Evolutionary conservation across 2,329 filamentous ascomycete genomes (phyloP), one percentile per base, ranked within the genome.

Genomic region (Huntiella omanensis): DNA sequence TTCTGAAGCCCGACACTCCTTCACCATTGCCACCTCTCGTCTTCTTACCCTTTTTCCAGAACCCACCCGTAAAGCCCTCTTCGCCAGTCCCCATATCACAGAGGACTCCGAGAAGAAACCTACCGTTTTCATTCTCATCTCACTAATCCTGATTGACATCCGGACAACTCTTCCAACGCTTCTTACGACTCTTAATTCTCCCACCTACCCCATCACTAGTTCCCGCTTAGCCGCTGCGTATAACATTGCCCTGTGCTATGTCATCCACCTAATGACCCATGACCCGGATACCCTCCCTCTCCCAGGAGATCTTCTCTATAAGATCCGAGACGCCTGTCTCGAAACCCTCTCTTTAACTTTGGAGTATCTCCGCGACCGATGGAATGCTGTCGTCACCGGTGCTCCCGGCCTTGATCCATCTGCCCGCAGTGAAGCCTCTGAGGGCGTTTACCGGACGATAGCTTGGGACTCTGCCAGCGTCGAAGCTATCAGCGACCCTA

Each of bases 311-410:
- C 67, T 69, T 17, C 65, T 83, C 19, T 62, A 82, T 11, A 75
- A 73, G 53, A 60, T 82, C 4, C 68, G 75, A 35, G 72, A 67
- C 43, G 64, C 68, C 46, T 68, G 82, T 43, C 66, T 70, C 1
- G 78, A 83, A 54, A 75, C 77, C 3, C 66, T 81, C 55, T 74
- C 73, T 0, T 59, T 77, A 1, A 68, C 70, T 0, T 68, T 77
- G 49, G 78, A 82, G 58, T 78, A 76, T 56, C 64, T 83, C 1
- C 70, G 77, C 36, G 79, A 83, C 55, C 63, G 77, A n/a, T 82
- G 75, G 73, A 78, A 83, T 55, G 73, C 73, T 4, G 70, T 72
- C 2, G 63, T 73, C n/a, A 70, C 75, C 3, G 77, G 75, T 8
- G 71, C 72, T 5, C 67, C 70, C 56, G 75, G 75, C 2, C 56